Base-by-base conservation (phyloP, 345 rosid genomes). In the Erysimum cheiranthoides region DNA sequence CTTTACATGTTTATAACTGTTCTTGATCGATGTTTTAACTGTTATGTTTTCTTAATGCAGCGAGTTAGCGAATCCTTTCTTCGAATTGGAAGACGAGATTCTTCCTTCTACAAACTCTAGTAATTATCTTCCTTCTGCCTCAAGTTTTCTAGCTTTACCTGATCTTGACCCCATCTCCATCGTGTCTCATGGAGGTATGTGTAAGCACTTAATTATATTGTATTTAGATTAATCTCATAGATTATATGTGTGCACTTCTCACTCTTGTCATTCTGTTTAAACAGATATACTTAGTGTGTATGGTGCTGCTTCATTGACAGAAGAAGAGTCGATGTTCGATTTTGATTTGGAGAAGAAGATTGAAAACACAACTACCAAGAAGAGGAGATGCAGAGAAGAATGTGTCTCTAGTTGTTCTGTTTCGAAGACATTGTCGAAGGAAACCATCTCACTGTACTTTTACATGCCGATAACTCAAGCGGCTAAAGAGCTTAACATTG, bases 401-500 rank as follows among this genome's bases (percentile, higher is more conserved):
- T 50, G 35, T 35, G 25, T 14, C 35, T 66, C 71, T 16, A 35
- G 56, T 9, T 59, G 49, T 36, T 71, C 17, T 59, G 50, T 47
- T 38, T 43, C 53, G 13, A 80, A 80, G 66, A 35, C 30, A 18
- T 62, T 87, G 60, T 70, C 87, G 0, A 83, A 82, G 64, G 47
- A 84, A 34, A 42, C 47, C 0, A 76, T 89, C 6, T 73, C 84
- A 2, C 56, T 71, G 61, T 83, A 83, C 54, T 89, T 87, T 18
- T 82, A 86, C 81, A 82, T 82, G 84, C 90, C 94, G 0, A 89
- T 89, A 11, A 76, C 84, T 2, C 86, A 81, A 56, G 94, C 94
- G 0, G 91, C 94, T 0, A 87, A 74, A 63, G 86, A 86, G 42
- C 85, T 89, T 1, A 81, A 89, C 10, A 81, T 87, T 17, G 94